phyloP scores from a whole-genome alignment of 345 rosid genomes.

The Trapa incisa region DNA sequence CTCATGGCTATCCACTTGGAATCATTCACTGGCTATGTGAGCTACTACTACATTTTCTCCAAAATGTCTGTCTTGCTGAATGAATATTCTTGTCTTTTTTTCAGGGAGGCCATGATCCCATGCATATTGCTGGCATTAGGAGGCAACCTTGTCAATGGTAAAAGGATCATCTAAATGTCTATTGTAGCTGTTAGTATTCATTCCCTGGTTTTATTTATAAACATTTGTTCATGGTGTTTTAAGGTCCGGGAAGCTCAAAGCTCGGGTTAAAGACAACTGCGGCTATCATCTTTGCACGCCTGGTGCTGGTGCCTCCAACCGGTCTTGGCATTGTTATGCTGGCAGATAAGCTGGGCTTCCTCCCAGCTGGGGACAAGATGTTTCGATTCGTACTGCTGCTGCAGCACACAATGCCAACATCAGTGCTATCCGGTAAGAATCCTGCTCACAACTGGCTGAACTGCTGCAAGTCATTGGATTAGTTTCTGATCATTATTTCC shows the following conservation, averaged over 20 bases:
- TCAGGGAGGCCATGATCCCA: slow-evolving; percentile 97
- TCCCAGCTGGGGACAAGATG: slow-evolving; percentile 83
- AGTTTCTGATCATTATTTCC: not conserved
- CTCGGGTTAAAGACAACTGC: slow-evolving; percentile 82
- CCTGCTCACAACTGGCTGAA: not conserved
- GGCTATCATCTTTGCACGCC: slow-evolving; percentile 66
- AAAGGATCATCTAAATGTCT: slow-evolving; percentile 4
- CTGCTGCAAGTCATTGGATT: not conserved
- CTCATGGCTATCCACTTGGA: not conserved
- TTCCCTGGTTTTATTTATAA: not conserved
- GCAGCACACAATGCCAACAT: slow-evolving; percentile 97
- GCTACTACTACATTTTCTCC: not conserved
- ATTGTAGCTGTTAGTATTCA: not conserved
- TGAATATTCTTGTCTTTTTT: not conserved
- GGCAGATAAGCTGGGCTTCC: slow-evolving; percentile 96
- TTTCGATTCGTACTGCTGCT: slow-evolving; percentile 83
- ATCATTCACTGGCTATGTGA: not conserved
- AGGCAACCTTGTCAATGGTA: slow-evolving; percentile 96
- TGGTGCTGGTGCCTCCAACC: slow-evolving; percentile 76
- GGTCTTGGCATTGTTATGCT: slow-evolving; percentile 86
- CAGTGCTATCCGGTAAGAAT: slow-evolving; percentile 66
- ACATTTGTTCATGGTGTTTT: slow-evolving; percentile 8
- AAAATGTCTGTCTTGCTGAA: not conserved
- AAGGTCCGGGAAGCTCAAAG: slow-evolving; percentile 97
- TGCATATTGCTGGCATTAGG: slow-evolving; percentile 90